phyloP scores from a whole-genome alignment of 1,284 basidiomycete genomes.

The Sphaerobolus stellatus region DNA sequence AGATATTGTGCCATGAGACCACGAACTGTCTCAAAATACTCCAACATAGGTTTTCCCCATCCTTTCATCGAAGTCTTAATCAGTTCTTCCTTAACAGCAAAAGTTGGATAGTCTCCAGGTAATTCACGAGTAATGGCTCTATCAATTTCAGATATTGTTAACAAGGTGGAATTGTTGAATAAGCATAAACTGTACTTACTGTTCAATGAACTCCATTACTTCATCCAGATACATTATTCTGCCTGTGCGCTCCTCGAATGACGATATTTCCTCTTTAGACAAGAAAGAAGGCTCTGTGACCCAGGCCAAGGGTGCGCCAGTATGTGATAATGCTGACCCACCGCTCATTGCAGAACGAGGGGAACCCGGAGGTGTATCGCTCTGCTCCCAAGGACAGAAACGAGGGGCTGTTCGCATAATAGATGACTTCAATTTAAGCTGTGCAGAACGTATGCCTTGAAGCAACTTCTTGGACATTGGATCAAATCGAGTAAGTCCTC shows the following conservation, averaged over 20 bases:
- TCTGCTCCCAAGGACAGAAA: conserved; percentile 37
- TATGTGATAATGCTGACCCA: neutral
- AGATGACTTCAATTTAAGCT: conserved; percentile 43
- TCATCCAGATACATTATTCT: conserved; percentile 52
- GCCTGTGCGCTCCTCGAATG: conserved; percentile 10
- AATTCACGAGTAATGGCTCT: conserved; percentile 70
- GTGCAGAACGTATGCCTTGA: conserved; percentile 52
- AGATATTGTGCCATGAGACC: conserved; percentile 2
- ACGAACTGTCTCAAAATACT: conserved; percentile 11
- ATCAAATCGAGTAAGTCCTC: conserved; percentile 44
- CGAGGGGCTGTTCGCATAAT: conserved; percentile 56
- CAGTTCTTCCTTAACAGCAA: conserved; percentile 52
- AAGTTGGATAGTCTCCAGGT: conserved; percentile 61
- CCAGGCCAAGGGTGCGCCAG: conserved; percentile 6
- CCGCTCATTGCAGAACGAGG: conserved; percentile 4
- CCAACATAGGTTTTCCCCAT: conserved; percentile 11
- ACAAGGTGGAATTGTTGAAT: neutral
- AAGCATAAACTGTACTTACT: conserved; percentile 3
- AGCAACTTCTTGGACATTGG: conserved; percentile 40
- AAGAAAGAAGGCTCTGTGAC: conserved; percentile 7
- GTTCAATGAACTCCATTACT: conserved; percentile 38
- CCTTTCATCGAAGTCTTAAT: conserved; percentile 43
- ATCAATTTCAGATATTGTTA: conserved; percentile 37
- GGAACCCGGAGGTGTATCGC: conserved; percentile 8
- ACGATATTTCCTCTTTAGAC: conserved; percentile 3